These are phyloP conservation scores for Rhizophagus clarus DNA, from an alignment of 192 early-diverging fungal species.

Conservation along the genomic window DNA sequence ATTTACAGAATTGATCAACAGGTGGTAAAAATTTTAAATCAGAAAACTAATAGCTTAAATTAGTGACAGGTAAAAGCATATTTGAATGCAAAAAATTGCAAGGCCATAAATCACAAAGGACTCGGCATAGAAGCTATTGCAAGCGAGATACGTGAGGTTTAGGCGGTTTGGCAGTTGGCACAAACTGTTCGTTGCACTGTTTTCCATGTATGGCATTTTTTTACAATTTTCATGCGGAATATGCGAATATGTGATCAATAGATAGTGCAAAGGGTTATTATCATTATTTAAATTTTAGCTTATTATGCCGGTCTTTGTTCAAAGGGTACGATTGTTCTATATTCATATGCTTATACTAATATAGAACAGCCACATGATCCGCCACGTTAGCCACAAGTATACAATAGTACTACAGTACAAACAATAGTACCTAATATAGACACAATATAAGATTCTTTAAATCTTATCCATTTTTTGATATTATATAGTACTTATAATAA, in stretches of 20 bases:
- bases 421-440: no score
- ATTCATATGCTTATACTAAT: background rate
- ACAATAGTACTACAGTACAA: no score
- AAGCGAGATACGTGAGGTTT: background rate
- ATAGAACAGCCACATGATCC: background rate
- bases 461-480: no score
- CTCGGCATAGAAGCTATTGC: background rate
- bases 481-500: no score
- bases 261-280: background rate
- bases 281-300: background rate
- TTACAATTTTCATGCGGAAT: constrained; percentile 3
- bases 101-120: constrained; percentile 28
- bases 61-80: constrained; percentile 1
- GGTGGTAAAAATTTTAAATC: background rate
- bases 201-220: constrained; percentile 11
- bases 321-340: background rate
- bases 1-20: background rate
- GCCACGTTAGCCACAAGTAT: background rate
- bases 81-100: background rate
- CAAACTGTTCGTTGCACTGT: constrained; percentile 20
- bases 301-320: background rate
- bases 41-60: background rate
- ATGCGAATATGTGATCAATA: constrained; percentile 16
- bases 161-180: constrained; percentile 7
- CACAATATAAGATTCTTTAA: no score